Conservation (phyloP, 345 rosid genomes). For the Hibiscus mutabilis region DNA sequence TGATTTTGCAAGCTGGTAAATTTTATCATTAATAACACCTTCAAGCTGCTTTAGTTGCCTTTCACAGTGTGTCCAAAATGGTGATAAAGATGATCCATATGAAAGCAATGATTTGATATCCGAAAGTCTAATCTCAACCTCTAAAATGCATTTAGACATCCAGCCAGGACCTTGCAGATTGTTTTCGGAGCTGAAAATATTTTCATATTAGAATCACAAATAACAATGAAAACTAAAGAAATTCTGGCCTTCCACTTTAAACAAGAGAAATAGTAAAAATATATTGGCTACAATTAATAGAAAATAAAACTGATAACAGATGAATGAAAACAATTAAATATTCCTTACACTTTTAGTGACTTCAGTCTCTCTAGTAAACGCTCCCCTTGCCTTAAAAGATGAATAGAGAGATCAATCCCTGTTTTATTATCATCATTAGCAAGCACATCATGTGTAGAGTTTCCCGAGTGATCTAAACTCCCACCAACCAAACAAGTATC, state of each 20-base stretch:
- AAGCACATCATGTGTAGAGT: slow-evolving; percentile 12
- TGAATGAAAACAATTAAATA: slow-evolving; percentile 14
- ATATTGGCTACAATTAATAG: background rate
- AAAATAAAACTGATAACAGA: background rate
- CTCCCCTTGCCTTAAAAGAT: slow-evolving; percentile 50
- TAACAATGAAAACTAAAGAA: background rate
- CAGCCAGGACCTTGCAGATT: slow-evolving; percentile 39
- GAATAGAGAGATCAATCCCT: slow-evolving; percentile 34
- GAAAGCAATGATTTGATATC: slow-evolving; percentile 62
- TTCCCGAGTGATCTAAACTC: slow-evolving; percentile 21
- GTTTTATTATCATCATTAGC: slow-evolving; percentile 24
- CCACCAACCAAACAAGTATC: slow-evolving; percentile 19
- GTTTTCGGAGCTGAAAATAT: slow-evolving; percentile 46
- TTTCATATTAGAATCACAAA: slow-evolving; percentile 15
- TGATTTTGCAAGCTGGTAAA: slow-evolving; percentile 58
- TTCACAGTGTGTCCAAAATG: slow-evolving; percentile 85
- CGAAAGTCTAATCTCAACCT: slow-evolving; percentile 76
- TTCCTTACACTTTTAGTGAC: slow-evolving; percentile 59
- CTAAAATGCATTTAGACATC: slow-evolving; percentile 51
- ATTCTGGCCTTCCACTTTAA: background rate
- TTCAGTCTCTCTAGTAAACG: slow-evolving; percentile 64
- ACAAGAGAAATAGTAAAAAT: slow-evolving; percentile 4
- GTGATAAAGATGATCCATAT: slow-evolving; percentile 44
- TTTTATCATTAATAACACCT: slow-evolving; percentile 48
- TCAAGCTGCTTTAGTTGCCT: slow-evolving; percentile 65